A percentile compares a stretch with the other conserved stretches of the same genome.
Conservation (phyloP, 192 early-diverging fungal genomes). For the Rhizoclosmatium sp. region DNA sequence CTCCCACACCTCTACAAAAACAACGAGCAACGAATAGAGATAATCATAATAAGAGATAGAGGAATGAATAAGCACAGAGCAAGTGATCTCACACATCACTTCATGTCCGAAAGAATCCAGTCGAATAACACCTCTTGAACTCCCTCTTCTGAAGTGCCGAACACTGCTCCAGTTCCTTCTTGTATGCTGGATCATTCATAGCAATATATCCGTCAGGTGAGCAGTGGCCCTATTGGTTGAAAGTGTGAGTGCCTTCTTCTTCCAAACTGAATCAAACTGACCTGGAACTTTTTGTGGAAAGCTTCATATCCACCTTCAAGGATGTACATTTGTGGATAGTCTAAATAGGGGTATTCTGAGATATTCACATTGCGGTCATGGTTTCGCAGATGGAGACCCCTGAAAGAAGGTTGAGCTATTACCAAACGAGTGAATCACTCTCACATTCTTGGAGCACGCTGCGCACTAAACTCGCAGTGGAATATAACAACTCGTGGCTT, state of each 20-base stretch:
- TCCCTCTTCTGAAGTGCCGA: conserved; percentile 18
- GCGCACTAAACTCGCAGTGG: conserved; percentile 87
- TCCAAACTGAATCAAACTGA: not conserved
- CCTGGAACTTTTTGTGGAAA: conserved; percentile 69
- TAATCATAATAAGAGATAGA: no score
- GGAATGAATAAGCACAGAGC: no score
- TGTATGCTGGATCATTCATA: conserved; percentile 74
- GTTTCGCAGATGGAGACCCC: conserved; percentile 77
- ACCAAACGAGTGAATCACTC: conserved; percentile 5
- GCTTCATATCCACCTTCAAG: conserved; percentile 83
- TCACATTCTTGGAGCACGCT: conserved; percentile 83
- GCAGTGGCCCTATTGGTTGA: conserved; percentile 55
- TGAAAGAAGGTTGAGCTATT: conserved; percentile 21
- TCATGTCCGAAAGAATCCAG: conserved; percentile 34
- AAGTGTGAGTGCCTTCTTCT: no score
- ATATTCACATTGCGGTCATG: conserved; percentile 78
- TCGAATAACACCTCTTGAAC: conserved; percentile 49
- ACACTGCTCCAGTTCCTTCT: conserved; percentile 50
- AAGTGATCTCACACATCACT: no score
- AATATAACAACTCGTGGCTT: conserved; percentile 66
- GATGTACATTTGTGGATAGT: conserved; percentile 88
- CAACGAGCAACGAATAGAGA: no score
- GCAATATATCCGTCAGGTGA: conserved; percentile 79
- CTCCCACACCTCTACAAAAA: no score
- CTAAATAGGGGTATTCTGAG: conserved; percentile 74